A percentile compares a stretch with the other conserved stretches of the same genome.
Evolutionary conservation across 352 stramenopile species (phyloP).

Genomic region (Pythium biforme): DNA sequence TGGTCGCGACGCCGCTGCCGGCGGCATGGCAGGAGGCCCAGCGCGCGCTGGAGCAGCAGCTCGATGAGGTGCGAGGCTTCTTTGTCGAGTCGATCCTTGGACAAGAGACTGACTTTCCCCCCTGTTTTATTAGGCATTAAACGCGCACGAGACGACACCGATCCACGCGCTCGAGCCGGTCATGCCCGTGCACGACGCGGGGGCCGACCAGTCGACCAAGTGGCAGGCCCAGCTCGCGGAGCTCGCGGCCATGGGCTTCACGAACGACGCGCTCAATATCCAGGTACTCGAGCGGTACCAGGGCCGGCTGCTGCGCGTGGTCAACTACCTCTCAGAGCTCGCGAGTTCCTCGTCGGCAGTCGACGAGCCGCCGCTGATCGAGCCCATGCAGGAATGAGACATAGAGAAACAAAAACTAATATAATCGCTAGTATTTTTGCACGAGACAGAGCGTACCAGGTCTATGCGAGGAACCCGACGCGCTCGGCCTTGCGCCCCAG

Average conservation of each 20-base stretch:
- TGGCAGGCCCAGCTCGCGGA: constrained; percentile 66
- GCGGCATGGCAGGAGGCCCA: constrained; percentile 46
- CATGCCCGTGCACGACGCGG: constrained; percentile 46
- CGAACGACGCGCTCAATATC: constrained; percentile 59
- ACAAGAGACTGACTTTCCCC: too few species aligned
- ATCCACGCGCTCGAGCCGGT: constrained; percentile 75
- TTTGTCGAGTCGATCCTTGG: too few species aligned
- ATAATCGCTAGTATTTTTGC: constrained; percentile 4
- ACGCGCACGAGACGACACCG: constrained; percentile 33
- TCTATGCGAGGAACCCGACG: constrained; percentile 52
- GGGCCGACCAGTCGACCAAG: constrained; percentile 48
- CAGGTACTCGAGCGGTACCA: constrained; percentile 79
- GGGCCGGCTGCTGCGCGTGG: constrained; percentile 72
- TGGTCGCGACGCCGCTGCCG: constrained; percentile 23
- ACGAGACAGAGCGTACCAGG: background rate
- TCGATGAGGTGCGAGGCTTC: constrained; percentile 49
- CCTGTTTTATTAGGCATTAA: constrained; percentile 42
- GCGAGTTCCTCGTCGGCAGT: background rate
- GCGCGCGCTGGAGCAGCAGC: constrained; percentile 38
- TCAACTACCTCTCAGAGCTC: constrained; percentile 82
- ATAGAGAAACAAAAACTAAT: constrained; percentile 7
- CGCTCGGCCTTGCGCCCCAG: constrained; percentile 53
- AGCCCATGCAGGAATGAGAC: constrained; percentile 43
- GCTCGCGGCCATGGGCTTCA: constrained; percentile 73
- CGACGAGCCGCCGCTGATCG: constrained; percentile 21